Evolutionary conservation across 768 basidiomycete species (phyloP).

Genomic region (Leccinum disarticulatum): DNA sequence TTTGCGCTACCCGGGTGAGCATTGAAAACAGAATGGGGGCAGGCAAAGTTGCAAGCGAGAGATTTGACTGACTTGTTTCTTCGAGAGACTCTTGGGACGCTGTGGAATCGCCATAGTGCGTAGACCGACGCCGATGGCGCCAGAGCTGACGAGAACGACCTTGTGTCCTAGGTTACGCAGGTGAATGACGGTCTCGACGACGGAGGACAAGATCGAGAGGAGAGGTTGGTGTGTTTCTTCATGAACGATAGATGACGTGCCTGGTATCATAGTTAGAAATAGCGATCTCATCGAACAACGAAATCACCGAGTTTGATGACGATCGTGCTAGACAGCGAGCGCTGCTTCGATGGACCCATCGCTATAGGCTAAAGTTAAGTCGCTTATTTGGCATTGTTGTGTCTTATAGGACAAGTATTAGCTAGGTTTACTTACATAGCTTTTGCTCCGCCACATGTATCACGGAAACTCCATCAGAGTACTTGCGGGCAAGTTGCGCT

Average conservation of each 20-base stretch:
- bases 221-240: conserved; percentile 91
- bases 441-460: conserved; percentile 47
- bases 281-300: background rate
- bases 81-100: conserved; percentile 79
- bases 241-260: conserved; percentile 96
- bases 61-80: conserved; percentile 76
- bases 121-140: conserved; percentile 95
- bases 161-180: conserved; percentile 84
- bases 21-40: background rate
- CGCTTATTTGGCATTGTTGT: conserved; percentile 19
- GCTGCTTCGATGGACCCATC: conserved; percentile 24
- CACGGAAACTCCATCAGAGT: conserved; percentile 81
- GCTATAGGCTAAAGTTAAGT: background rate
- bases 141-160: conserved; percentile 93
- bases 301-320: conserved; percentile 81
- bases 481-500: conserved; percentile 56
- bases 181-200: conserved; percentile 87
- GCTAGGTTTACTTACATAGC: background rate
- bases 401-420: conserved; percentile 9
- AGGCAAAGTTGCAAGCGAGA: background rate
- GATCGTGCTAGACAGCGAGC: conserved; percentile 54
- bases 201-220: conserved; percentile 84
- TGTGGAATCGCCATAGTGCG: conserved; percentile 85
- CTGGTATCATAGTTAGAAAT: conserved; percentile 31
- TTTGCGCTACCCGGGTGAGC: conserved; percentile 37